Evolutionary conservation across 2,329 filamentous ascomycete species (phyloP), one percentile per base, ranked within the genome.

Genomic region (Aspergillus terreus): DNA sequence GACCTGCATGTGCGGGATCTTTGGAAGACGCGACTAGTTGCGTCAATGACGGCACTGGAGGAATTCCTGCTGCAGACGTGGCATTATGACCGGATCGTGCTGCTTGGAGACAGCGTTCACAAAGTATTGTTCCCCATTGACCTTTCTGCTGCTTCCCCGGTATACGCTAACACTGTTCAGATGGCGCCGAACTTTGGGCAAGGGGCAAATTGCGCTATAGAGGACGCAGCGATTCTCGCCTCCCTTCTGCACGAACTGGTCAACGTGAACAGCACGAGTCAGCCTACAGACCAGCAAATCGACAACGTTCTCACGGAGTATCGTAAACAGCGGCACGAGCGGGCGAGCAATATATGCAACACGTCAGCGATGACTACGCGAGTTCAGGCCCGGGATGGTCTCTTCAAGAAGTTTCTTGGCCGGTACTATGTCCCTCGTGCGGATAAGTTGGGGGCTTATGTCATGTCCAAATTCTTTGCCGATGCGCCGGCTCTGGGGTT

Each of bases 191-290:
- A 70, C 35, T 47, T 61, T 14, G 72, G 72, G 7, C 71, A 73
- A 58, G 72, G 73, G 0, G 73, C 68, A 14, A 76, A 75, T 53
- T 63, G 59, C n/a, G 71, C 71, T 1, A 72, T 75, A 14, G 72
- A 76, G 55, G 65, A 64, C 47, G 71, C 66, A 2, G 71, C 71
- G 4, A 58, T 60, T 9, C 55, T 74, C 4, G 62, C 68, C 10
- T 71, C 71, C 33, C 54, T 60, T 10, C 54, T 73, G 4, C 41
- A 63, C 27, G 42, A 44, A 1, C 36, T 55, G n/a, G 32, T 43
- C 14, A 52, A 53, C 6, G 45, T 7, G 40, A 4, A 17, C 19
- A 9, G 7, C 42, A 4, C 27, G 21, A 7, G 17, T 14, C 17
- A n/a, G 6, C 50, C 40, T 2, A 46, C 56, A 4, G 38, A 44